phyloP scores from a whole-genome alignment of 2,329 filamentous ascomycete genomes.

The Aspergillus latus region DNA sequence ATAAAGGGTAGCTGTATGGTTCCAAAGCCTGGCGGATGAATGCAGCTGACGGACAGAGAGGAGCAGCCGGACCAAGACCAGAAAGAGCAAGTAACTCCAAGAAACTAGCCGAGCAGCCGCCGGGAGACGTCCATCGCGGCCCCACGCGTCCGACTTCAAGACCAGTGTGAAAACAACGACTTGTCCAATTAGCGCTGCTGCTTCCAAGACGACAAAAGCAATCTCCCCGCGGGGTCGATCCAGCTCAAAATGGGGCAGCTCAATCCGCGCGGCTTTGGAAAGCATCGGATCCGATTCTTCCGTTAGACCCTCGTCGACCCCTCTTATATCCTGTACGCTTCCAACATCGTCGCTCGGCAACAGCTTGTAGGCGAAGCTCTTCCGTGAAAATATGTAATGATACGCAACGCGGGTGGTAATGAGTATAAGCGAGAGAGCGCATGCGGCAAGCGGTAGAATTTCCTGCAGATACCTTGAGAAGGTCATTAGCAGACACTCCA shows the following conservation, averaged over 20 bases:
- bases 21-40: constrained; percentile 79
- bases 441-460: constrained; percentile 71
- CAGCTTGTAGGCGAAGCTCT: constrained; percentile 57
- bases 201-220: constrained; percentile 69
- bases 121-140: constrained; percentile 57
- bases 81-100: constrained; percentile 77
- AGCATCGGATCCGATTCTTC: constrained; percentile 58
- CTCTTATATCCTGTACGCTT: constrained; percentile 56
- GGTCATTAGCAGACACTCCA: neutral
- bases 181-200: constrained; percentile 69
- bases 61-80: constrained; percentile 71
- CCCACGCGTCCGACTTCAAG: constrained; percentile 62
- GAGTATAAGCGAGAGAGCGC: constrained; percentile 68
- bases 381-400: constrained; percentile 55
- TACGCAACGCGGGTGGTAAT: constrained; percentile 61
- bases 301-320: constrained; percentile 43
- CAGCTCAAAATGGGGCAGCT: constrained; percentile 58
- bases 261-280: constrained; percentile 51
- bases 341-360: constrained; percentile 37
- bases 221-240: constrained; percentile 74
- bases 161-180: constrained; percentile 67
- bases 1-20: constrained; percentile 87
- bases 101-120: constrained; percentile 67
- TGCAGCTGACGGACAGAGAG: constrained; percentile 59
- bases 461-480: constrained; percentile 71